These are phyloP conservation scores for Rhodosorus marinus DNA, from an alignment of 23 red algal species.

Conservation along the genomic window DNA sequence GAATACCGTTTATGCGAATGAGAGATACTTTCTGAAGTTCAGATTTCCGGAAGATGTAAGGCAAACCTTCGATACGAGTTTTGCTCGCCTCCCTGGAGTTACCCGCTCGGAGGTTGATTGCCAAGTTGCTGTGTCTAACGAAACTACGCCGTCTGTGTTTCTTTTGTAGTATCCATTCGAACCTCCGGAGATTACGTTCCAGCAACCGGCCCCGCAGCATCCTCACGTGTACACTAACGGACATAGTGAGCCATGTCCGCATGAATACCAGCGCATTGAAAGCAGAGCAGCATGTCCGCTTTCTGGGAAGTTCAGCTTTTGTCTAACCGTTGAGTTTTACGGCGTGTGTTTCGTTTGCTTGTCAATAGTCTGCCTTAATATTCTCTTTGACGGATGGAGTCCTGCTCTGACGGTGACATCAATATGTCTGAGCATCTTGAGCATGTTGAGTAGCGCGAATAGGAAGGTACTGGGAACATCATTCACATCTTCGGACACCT, in stretches of 20 bases:
- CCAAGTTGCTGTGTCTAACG: background rate
- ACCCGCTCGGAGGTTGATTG: background rate
- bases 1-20: slow-evolving; percentile 47
- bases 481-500: background rate
- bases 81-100: background rate
- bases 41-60: slow-evolving; percentile 50
- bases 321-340: background rate
- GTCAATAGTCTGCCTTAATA: slow-evolving; percentile 48
- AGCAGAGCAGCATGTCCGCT: too few relatives aligned
- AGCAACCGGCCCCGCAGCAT: slow-evolving; percentile 44
- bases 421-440: slow-evolving; percentile 73
- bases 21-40: slow-evolving; percentile 65
- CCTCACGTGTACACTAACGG: slow-evolving; percentile 89
- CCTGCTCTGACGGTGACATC: slow-evolving; percentile 86
- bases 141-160: background rate
- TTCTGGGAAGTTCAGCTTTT: too few relatives aligned
- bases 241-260: slow-evolving; percentile 36
- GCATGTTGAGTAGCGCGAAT: slow-evolving; percentile 82
- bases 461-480: slow-evolving; percentile 6
- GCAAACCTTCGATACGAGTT: background rate
- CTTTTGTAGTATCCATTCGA: slow-evolving; percentile 54
- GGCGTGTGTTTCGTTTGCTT: too few relatives aligned
- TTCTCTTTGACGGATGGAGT: slow-evolving; percentile 87
- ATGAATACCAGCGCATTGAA: too few relatives aligned
- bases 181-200: slow-evolving; percentile 75